A percentile compares a stretch with the other conserved stretches of the same genome.
Evolutionary conservation across 805 yeast genomes (phyloP).

Genomic region (Alloascoidea hylecoeti): DNA sequence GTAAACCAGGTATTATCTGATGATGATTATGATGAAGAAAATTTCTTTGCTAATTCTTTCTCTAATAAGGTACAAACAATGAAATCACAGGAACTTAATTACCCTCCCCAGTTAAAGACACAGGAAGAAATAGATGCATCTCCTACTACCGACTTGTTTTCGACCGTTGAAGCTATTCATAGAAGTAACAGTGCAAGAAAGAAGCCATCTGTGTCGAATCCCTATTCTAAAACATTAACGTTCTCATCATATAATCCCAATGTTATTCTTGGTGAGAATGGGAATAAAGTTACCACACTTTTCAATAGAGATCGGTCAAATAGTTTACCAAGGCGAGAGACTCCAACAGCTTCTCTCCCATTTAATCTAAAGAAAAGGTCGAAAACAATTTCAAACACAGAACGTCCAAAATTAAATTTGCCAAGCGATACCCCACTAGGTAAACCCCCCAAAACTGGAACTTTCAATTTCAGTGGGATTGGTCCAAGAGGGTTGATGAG

Average conservation of each 20-base stretch:
- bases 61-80: background rate
- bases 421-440: no score
- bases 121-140: background rate
- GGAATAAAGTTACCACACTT: slow-evolving; percentile 1
- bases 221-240: background rate
- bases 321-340: no score
- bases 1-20: background rate
- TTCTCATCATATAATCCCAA: background rate
- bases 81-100: background rate
- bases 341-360: no score
- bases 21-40: background rate
- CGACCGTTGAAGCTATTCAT: background rate
- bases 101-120: background rate
- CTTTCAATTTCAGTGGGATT: no score
- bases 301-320: no score
- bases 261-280: background rate
- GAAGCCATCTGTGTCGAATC: background rate
- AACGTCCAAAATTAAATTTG: no score
- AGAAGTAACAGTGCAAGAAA: background rate
- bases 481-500: no score
- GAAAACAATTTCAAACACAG: no score
- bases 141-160: background rate
- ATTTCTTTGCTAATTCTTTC: background rate
- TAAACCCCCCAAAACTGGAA: no score
- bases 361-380: no score